Base-by-base conservation (phyloP, 768 basidiomycete species). In the Kwoniella dendrophila region DNA sequence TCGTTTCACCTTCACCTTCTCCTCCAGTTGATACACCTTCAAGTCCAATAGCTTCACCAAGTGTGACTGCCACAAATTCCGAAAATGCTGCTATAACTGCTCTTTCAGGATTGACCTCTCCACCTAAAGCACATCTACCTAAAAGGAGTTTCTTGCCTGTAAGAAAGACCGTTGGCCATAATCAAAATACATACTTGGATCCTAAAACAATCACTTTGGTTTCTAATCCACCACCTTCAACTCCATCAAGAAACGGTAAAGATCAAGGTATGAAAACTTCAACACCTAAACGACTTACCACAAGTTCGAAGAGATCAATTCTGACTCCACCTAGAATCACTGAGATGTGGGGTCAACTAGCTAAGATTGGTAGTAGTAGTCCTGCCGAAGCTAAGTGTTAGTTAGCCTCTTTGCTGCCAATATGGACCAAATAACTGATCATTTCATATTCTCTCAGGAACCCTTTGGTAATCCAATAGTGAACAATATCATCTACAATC, bases 261-360 rank as follows among this genome's bases (percentile, higher is more conserved):
- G 44, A 45, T 7, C 27, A 18, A 3, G 14, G 30, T 27, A 14
- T 62, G 33, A 62, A 50, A 22, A 29, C 53, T 11, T 56, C 60
- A 5, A 62, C 53, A 4, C 60, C 60, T 8, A 61, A 52, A 26
- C 27, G 43, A 29, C 20, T 33, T 14, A 48, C 29, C 11, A 26
- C 51, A 18, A 32, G 16, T 18, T 16, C 50, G 4, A 62, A 62
- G 26, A 56, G 53, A 48, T n/a, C 20, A 5, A 40, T 54, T 14
- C n/a, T 41, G 34, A 62, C 60, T 41, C 60, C 60, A 16, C 60
- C 60, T 38, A 56, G 60, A 22, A 55, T 62, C 18, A 56, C 60
- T 1, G 60, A 54, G 36, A 62, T 62, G 60, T 62, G 60, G 60
- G 53, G 60, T 32, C 60, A 62, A 30, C 27, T 62, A 34, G 44